phyloP scores from a whole-genome alignment of 495 filamentous ascomycete genomes.

The Annulohypoxylon stygium region DNA sequence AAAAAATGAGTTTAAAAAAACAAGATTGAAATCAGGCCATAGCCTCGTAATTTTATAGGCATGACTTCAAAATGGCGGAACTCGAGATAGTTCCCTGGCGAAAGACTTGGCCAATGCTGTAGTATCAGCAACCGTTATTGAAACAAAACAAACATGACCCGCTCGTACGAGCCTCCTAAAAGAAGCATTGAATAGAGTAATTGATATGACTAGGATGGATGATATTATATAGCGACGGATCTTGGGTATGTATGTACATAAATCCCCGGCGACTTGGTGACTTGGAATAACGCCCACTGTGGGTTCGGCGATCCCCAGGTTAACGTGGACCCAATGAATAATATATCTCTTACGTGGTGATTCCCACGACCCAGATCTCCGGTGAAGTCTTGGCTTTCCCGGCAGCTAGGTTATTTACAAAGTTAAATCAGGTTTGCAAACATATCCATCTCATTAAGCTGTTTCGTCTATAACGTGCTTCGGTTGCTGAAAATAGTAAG shows the following conservation, averaged over 20 bases:
- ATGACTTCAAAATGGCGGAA: neutral
- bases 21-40: neutral
- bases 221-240: neutral
- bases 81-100: neutral
- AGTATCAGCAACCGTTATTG: neutral
- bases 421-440: conserved; percentile 10
- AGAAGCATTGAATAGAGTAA: neutral
- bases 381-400: conserved; percentile 7
- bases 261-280: neutral
- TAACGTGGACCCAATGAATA: conserved; percentile 8
- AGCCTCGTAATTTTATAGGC: neutral
- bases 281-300: neutral
- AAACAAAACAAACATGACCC: neutral
- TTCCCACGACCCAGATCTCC: conserved; percentile 5
- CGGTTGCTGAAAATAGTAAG: neutral
- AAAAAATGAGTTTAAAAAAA: neutral
- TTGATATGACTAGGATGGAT: neutral
- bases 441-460: neutral
- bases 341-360: conserved; percentile 5
- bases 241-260: neutral
- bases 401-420: neutral
- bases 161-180: neutral
- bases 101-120: neutral
- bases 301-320: conserved; percentile 8
- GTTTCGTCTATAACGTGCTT: neutral